A percentile compares a stretch with the other conserved stretches of the same genome.
phyloP scores from a whole-genome alignment of 108 stramenopile species.

The Nannochloropsis salina region DNA sequence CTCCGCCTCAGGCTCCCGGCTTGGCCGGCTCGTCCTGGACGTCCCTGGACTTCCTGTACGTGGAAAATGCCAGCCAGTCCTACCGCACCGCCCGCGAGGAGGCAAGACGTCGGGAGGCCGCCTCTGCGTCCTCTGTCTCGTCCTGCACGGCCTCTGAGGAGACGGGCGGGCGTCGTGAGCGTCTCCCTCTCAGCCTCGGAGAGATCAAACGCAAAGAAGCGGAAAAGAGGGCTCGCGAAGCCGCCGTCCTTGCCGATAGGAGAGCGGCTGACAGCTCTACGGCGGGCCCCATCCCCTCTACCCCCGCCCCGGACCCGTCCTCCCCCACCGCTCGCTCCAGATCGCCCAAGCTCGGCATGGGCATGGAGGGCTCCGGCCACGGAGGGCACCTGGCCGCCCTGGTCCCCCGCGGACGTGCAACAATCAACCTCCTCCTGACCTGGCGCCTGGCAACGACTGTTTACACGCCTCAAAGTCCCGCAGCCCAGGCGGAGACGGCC shows the following conservation, averaged over 20 bases:
- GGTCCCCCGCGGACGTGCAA: background rate
- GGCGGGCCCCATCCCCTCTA: background rate
- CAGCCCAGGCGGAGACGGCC: background rate
- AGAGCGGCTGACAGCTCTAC: background rate
- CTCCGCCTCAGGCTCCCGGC: background rate
- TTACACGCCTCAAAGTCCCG: background rate
- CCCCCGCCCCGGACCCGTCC: background rate
- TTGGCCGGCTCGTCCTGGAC: background rate
- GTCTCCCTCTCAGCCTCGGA: background rate
- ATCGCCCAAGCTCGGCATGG: background rate
- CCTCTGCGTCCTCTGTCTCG: background rate
- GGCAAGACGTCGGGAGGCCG: background rate
- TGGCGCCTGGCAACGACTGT: slow-evolving; percentile 13
- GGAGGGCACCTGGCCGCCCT: background rate
- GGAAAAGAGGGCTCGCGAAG: background rate
- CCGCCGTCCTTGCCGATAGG: background rate
- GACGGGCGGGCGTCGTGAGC: background rate
- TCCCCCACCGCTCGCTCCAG: background rate
- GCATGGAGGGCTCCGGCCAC: background rate
- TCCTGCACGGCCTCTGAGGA: background rate
- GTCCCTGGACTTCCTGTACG: background rate
- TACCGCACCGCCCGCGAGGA: slow-evolving; percentile 7
- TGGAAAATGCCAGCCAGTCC: background rate
- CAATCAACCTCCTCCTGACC: background rate
- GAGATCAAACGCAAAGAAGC: slow-evolving; percentile 10